These are phyloP conservation scores for Erythrophleum ivorense DNA, from an alignment of 331 rosid genomes.

Conservation along the genomic window DNA sequence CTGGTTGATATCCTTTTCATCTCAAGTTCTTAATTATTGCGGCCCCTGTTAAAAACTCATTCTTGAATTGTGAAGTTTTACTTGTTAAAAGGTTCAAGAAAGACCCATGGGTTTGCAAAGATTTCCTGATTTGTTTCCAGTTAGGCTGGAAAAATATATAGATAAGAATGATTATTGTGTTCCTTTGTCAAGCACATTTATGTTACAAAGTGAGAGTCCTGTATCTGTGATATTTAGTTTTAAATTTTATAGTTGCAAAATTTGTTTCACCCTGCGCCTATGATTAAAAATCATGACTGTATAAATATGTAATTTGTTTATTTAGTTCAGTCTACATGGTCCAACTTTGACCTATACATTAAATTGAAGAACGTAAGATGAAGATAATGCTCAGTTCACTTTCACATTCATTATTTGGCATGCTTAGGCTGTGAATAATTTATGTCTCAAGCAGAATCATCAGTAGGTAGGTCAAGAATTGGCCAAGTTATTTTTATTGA, in stretches of 20 bases:
- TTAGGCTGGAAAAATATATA: constrained; percentile 1
- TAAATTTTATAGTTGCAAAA: neutral
- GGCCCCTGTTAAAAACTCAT: neutral
- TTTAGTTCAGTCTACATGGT: neutral
- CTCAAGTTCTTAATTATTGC: neutral
- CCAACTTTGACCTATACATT: constrained; percentile 8
- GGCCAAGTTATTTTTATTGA: neutral
- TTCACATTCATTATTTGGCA: neutral
- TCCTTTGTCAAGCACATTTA: neutral
- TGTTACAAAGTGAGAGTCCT: constrained; percentile 4
- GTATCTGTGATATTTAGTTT: neutral
- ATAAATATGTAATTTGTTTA: constrained; percentile 11
- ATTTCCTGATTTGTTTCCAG: constrained; percentile 11
- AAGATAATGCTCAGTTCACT: constrained; percentile 23
- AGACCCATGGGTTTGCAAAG: neutral
- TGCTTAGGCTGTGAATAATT: constrained; percentile 1
- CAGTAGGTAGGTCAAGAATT: neutral
- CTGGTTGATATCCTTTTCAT: constrained; percentile 1
- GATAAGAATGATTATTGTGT: neutral
- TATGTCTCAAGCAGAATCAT: constrained; percentile 6
- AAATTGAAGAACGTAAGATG: constrained; percentile 12
- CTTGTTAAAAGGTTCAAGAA: constrained; percentile 2
- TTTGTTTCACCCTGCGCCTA: neutral
- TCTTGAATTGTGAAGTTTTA: neutral
- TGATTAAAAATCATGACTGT: neutral